Evolutionary conservation across 2,329 filamentous ascomycete genomes (phyloP), one percentile per base, ranked within the genome.

Genomic region (Diaporthe longicolla): DNA sequence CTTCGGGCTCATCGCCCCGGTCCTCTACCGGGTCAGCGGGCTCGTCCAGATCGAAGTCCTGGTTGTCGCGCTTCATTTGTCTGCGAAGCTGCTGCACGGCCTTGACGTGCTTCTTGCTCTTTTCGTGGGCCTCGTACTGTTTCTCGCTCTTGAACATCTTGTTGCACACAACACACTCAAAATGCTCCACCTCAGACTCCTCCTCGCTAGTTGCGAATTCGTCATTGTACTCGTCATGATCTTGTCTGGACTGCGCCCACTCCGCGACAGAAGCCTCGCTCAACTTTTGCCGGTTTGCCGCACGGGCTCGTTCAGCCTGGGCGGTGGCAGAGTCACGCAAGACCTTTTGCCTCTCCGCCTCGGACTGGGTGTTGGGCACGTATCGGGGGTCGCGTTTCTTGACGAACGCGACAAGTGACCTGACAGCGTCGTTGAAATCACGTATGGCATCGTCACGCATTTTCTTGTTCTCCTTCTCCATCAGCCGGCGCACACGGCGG

Each of bases 391-490:
- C 97, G 45, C 97, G 90, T 84, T 98, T 98, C 77, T 94, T 92
- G 21, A 96, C 93, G 83, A 98, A 98, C 1, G 92, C 89, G 3
- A 98, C 93, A 17, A 99, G 88, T 9, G 95, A 94, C 73, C 94
- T 87, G 40, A 99, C 95, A 4, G 95, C 93, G 75, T 98, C 95
- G 82, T 98, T 98, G 85, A 98, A 98, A 77, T 98, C 94, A 72
- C 93, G 90, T 15, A 93, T 90, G 3, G 92, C 95, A 70, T 96
- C 93, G 26, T 98, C 95, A 70, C 97, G 90, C 32, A 93, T 84
- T 76, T 93, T 93, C 78, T 92, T 94, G 82, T 99, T 99, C 81
- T 98, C 96, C 83, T 98, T 98, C 81, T 98, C 97, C 92, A 98
- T 97, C 52, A 94, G 80, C 43, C 97, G 90, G 69, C 96, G 91